Conservation (phyloP, 306 rosid species). For the Trifolium repens region DNA sequence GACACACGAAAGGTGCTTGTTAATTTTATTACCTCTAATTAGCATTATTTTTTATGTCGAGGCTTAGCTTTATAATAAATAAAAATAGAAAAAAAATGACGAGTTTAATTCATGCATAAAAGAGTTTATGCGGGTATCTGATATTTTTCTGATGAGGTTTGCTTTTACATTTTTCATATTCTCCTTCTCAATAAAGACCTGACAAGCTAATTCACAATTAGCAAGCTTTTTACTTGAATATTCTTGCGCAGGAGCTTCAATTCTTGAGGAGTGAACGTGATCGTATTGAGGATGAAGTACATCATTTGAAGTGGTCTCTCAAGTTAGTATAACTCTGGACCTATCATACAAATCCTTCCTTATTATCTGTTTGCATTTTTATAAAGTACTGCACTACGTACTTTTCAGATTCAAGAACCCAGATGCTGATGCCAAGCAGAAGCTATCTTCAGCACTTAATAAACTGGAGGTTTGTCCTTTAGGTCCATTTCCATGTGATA, state of each 20-base stretch:
- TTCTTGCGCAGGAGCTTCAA: slow-evolving; percentile 71
- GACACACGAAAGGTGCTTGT: slow-evolving; percentile 80
- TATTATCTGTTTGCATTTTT: slow-evolving; percentile 9
- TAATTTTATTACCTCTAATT: neutral
- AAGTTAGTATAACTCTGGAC: slow-evolving; percentile 58
- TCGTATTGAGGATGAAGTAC: slow-evolving; percentile 82
- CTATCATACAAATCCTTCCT: slow-evolving; percentile 19
- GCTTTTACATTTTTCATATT: slow-evolving; percentile 23
- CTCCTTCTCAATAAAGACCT: slow-evolving; percentile 1
- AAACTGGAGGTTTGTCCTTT: slow-evolving; percentile 68
- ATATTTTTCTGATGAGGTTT: slow-evolving; percentile 4
- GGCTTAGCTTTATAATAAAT: slow-evolving; percentile 1
- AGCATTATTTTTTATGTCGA: neutral
- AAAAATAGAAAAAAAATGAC: neutral
- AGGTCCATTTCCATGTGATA: slow-evolving; percentile 18
- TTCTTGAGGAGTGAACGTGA: slow-evolving; percentile 80
- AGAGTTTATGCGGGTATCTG: slow-evolving; percentile 1
- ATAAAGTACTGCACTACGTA: slow-evolving; percentile 20
- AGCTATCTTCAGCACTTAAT: slow-evolving; percentile 52
- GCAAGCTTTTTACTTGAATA: slow-evolving; percentile 32
- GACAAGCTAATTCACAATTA: slow-evolving; percentile 3
- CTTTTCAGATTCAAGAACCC: slow-evolving; percentile 69
- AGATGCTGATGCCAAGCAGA: slow-evolving; percentile 52
- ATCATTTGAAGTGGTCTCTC: slow-evolving; percentile 82
- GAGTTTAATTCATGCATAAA: slow-evolving; percentile 5